A percentile compares a stretch with the other conserved stretches of the same genome.
Evolutionary conservation across 1,284 basidiomycete species (phyloP).

Genomic region (Apiotrichum domesticum): DNA sequence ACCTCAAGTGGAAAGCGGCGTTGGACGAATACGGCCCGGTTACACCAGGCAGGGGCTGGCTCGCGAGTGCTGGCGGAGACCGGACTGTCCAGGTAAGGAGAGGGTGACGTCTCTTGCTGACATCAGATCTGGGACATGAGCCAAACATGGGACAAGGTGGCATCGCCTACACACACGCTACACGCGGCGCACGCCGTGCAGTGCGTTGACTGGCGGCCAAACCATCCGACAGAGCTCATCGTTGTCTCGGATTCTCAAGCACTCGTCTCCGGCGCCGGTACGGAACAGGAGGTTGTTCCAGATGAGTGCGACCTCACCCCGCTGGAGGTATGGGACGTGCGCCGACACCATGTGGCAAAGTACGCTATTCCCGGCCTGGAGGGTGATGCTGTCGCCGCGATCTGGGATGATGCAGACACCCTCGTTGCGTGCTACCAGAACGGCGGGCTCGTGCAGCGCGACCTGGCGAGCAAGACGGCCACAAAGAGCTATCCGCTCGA

Average conservation of each 20-base stretch:
- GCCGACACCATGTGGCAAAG: constrained; percentile 72
- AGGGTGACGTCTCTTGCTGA: constrained; percentile 1
- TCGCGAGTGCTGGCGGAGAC: constrained; percentile 75
- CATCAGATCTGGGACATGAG: constrained; percentile 72
- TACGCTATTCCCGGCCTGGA: constrained; percentile 55
- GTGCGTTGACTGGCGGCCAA: constrained; percentile 69
- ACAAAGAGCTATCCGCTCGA: constrained; percentile 54
- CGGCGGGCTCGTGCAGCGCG: constrained; percentile 72
- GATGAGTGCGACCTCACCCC: constrained; percentile 35
- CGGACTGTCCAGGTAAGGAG: constrained; percentile 64
- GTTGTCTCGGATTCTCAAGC: constrained; percentile 35
- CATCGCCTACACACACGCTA: constrained; percentile 61
- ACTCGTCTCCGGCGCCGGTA: neutral
- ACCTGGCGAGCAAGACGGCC: constrained; percentile 47
- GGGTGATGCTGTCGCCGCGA: constrained; percentile 53
- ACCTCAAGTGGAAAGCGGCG: constrained; percentile 63
- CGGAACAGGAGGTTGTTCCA: constrained; percentile 8
- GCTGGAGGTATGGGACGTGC: constrained; percentile 82
- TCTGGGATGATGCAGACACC: constrained; percentile 63
- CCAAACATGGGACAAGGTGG: constrained; percentile 47
- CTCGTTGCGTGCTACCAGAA: constrained; percentile 72
- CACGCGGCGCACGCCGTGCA: constrained; percentile 70
- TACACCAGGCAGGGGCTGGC: constrained; percentile 60
- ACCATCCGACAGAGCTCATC: constrained; percentile 69
- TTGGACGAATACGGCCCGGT: constrained; percentile 25